Percentiles rank a stretch among this genome's conserved stretches.
Evolutionary conservation across 805 yeast genomes (phyloP).

Genomic region (Saccharomycopsis javanensis): DNA sequence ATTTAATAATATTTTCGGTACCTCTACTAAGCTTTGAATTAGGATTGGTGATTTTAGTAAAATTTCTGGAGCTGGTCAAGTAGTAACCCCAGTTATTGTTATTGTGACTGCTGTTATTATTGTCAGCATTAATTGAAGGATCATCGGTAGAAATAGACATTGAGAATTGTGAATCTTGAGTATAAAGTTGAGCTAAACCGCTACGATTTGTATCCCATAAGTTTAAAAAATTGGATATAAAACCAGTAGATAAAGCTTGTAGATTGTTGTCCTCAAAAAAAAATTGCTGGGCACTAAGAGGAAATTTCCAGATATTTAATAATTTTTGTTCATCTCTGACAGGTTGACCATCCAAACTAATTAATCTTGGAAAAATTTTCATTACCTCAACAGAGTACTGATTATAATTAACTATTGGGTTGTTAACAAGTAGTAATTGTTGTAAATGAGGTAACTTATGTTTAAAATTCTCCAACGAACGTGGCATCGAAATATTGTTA

Average conservation of each 20-base stretch:
- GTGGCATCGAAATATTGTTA: slow-evolving; percentile 53
- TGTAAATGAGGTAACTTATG: slow-evolving; percentile 63
- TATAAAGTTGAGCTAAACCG: slow-evolving; percentile 64
- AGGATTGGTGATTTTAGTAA: slow-evolving; percentile 45
- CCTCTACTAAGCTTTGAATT: slow-evolving; percentile 60
- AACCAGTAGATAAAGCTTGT: slow-evolving; percentile 63
- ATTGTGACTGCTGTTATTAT: neutral
- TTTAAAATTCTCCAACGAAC: slow-evolving; percentile 63
- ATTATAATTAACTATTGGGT: slow-evolving; percentile 51
- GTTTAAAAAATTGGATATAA: slow-evolving; percentile 63
- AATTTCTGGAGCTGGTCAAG: slow-evolving; percentile 65
- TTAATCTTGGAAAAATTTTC: slow-evolving; percentile 67
- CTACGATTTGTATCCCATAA: slow-evolving; percentile 73
- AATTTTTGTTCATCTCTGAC: slow-evolving; percentile 67
- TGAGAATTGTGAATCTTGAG: slow-evolving; percentile 78
- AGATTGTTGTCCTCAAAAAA: slow-evolving; percentile 76
- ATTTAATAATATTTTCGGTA: slow-evolving; percentile 48
- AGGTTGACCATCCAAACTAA: slow-evolving; percentile 66
- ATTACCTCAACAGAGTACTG: slow-evolving; percentile 52
- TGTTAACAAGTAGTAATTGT: slow-evolving; percentile 69
- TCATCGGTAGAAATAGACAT: slow-evolving; percentile 63
- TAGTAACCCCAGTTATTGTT: slow-evolving; percentile 50
- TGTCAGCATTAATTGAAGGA: slow-evolving; percentile 33
- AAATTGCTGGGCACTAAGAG: slow-evolving; percentile 46
- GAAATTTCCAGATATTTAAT: slow-evolving; percentile 41